phyloP scores from a whole-genome alignment of 169 alveolate genomes.

The Plasmodium billcollinsi region DNA sequence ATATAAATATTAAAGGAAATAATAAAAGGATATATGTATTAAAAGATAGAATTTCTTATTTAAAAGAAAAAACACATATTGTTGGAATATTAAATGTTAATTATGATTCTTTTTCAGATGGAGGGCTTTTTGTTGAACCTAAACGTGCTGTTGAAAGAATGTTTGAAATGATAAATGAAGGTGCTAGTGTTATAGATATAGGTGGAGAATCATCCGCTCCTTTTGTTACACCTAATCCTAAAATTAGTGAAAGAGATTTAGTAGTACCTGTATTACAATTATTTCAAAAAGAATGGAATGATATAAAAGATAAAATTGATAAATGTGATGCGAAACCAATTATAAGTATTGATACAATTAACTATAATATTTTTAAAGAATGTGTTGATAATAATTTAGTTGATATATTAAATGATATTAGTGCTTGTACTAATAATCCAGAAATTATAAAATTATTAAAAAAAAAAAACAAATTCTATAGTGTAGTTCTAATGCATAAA shows the following conservation, averaged over 20 bases:
- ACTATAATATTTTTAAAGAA: constrained; percentile 55
- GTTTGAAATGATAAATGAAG: constrained; percentile 67
- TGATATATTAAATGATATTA: constrained; percentile 60
- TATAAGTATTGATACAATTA: constrained; percentile 59
- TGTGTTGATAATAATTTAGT: constrained; percentile 47
- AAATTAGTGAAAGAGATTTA: constrained; percentile 58
- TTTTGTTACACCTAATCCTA: constrained; percentile 51
- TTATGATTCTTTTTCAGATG: constrained; percentile 72
- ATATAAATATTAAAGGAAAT: constrained; percentile 18
- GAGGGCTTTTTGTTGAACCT: constrained; percentile 61
- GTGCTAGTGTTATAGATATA: constrained; percentile 57
- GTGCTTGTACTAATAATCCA: constrained; percentile 64
- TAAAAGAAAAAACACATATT: constrained; percentile 58
- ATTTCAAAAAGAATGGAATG: constrained; percentile 45
- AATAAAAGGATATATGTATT: constrained; percentile 44
- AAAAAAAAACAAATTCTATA: constrained; percentile 34
- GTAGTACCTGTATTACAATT: constrained; percentile 53
- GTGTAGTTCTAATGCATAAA: constrained; percentile 72
- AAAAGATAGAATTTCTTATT: constrained; percentile 31
- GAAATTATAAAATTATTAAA: constrained; percentile 55
- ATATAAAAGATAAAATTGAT: neutral
- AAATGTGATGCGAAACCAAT: constrained; percentile 23
- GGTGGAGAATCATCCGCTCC: constrained; percentile 74
- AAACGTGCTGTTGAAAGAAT: constrained; percentile 44
- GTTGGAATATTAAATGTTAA: constrained; percentile 67